These are phyloP conservation scores for Colletotrichum gigasporum DNA, from an alignment of 2,329 filamentous ascomycete species.

Conservation along the genomic window DNA sequence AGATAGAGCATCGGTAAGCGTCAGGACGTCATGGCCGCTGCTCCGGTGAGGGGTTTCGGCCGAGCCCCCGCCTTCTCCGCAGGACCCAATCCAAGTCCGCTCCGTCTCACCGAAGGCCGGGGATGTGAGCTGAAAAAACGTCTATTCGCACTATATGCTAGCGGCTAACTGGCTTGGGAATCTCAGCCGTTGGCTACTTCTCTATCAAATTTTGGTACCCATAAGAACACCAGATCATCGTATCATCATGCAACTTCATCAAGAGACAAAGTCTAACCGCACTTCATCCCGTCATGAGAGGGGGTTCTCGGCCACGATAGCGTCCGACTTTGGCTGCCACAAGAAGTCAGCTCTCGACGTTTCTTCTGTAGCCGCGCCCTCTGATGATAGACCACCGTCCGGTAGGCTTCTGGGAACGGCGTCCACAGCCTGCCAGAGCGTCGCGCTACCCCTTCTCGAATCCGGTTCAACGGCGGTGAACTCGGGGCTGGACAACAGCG, in stretches of 20 bases:
- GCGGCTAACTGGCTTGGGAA: background rate
- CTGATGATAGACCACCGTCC: background rate
- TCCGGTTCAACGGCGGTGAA: constrained; percentile 18
- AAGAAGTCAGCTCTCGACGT: background rate
- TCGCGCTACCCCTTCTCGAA: constrained; percentile 8
- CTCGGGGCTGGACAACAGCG: constrained; percentile 18
- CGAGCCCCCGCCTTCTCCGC: background rate
- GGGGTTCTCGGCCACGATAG: background rate
- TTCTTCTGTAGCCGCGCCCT: background rate
- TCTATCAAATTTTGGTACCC: background rate
- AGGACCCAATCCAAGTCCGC: background rate
- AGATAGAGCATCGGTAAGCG: too few relatives aligned
- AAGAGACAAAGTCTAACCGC: background rate
- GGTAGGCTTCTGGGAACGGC: constrained; percentile 18
- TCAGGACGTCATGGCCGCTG: too few relatives aligned
- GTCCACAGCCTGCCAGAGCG: constrained; percentile 16
- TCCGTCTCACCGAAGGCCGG: background rate
- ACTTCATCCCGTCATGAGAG: constrained; percentile 2
- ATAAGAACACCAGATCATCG: background rate
- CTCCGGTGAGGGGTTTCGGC: background rate
- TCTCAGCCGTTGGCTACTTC: background rate
- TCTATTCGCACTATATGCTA: background rate
- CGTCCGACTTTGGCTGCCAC: constrained; percentile 21
- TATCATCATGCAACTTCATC: background rate
- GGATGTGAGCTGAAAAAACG: background rate